phyloP scores from a whole-genome alignment of 2,329 filamentous ascomycete species.

The Fusarium poae region DNA sequence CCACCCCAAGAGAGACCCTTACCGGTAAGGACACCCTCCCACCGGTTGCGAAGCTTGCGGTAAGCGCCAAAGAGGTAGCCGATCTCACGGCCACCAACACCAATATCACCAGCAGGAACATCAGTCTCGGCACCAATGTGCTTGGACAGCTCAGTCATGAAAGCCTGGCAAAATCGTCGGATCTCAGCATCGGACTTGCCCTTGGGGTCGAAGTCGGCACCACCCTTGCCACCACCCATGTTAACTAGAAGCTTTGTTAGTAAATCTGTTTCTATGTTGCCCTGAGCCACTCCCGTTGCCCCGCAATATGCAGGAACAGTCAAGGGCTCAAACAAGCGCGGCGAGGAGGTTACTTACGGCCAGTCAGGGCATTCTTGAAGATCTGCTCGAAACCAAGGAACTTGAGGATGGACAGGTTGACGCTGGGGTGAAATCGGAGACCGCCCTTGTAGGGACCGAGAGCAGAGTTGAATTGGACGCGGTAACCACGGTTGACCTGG shows the following conservation, averaged over 20 bases:
- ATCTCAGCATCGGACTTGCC: slow-evolving; percentile 98
- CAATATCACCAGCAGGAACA: slow-evolving; percentile 96
- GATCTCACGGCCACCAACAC: slow-evolving; percentile 91
- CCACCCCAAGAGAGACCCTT: slow-evolving; percentile 96
- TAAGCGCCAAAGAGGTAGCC: slow-evolving; percentile 96
- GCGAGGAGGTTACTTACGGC: slow-evolving; percentile 70
- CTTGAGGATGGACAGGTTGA: slow-evolving; percentile 87
- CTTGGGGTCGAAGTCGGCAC: slow-evolving; percentile 98
- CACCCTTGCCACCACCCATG: slow-evolving; percentile 98
- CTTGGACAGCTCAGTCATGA: slow-evolving; percentile 95
- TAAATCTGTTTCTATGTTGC: slow-evolving; percentile 15
- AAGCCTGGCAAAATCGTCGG: slow-evolving; percentile 93
- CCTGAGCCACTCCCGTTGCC: slow-evolving; percentile 9
- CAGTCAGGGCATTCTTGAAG: slow-evolving; percentile 99
- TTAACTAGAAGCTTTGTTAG: slow-evolving; percentile 54
- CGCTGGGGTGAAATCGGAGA: slow-evolving; percentile 91
- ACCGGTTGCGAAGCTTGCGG: slow-evolving; percentile 87
- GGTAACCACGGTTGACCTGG: slow-evolving; percentile 94
- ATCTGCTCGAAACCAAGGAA: slow-evolving; percentile 99
- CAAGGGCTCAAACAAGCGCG: neutral
- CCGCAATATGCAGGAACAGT: slow-evolving; percentile 37
- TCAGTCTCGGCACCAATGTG: slow-evolving; percentile 98
- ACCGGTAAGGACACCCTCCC: slow-evolving; percentile 96
- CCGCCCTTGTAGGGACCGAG: slow-evolving; percentile 98
- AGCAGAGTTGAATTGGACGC: slow-evolving; percentile 98